Base-by-base conservation (phyloP, 2,329 filamentous ascomycete species). In the Arthroderma sp. region DNA sequence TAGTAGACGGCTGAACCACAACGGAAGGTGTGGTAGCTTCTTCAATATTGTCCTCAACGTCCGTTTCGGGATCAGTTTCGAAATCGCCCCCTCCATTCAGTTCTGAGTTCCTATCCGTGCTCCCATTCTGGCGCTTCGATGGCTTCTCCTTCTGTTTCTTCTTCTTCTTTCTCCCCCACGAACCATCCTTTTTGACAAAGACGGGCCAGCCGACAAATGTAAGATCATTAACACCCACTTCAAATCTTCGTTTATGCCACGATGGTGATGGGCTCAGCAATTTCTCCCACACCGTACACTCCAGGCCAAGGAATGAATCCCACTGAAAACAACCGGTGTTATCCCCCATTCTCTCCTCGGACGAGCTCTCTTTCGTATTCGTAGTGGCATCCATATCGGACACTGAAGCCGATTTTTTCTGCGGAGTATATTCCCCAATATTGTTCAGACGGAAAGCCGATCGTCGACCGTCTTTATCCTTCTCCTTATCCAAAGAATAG, bases 201-300 rank as follows among this genome's bases (percentile, higher is more conserved):
- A 93, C 77, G 4, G 87, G 87, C 62, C 86, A 86, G 0, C 86
- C 86, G 11, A 93, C 71, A 57, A 86, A 91, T 46, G 81, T 78
- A 36, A 89, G 68, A 38, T 86, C 82, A 55, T 93, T 85, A 6
- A 94, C 70, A 0, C 80, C 83, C 47, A 94, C 71, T 59, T 94
- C 84, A 56, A 94, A 94, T 27, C 80, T 76, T 53, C 74, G 78
- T 66, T 89, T 93, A 65, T 91, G 82, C 61, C 84, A 86, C 6
- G 81, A 75, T 8, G 78, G 72, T 6, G 78, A 77, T 0, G 87
- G 86, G 1, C 83, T 86, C 44, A 94, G 62, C 40, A 94, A 74
- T 51, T 82, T 86, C 55, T 86, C 85, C 49, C 94, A 74, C 38
- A 86, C 83, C 49, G 81, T 78, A n/a, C 80, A 80, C 2, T 78